These are phyloP conservation scores for Hypoxylon sp. DNA, from an alignment of 2,329 filamentous ascomycete genomes.

Conservation along the genomic window DNA sequence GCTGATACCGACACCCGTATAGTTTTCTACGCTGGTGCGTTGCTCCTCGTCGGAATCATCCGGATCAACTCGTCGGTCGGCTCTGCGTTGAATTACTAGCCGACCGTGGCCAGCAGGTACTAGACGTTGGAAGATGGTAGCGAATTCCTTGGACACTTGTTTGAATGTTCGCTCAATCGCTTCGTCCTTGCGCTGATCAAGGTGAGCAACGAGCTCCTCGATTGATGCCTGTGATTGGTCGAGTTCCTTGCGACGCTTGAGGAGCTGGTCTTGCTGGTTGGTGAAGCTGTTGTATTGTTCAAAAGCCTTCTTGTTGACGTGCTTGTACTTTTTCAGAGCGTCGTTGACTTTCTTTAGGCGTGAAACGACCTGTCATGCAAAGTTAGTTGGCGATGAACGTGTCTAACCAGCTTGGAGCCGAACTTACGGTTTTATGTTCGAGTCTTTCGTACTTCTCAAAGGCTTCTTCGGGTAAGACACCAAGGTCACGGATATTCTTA, in stretches of 20 bases:
- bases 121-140: conserved; percentile 92
- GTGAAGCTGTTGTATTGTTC: conserved; percentile 99
- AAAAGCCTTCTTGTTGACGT: conserved; percentile 99
- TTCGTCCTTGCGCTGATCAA: conserved; percentile 97
- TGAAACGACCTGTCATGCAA: conserved; percentile 65
- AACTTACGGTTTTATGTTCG: conserved; percentile 79
- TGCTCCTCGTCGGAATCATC: conserved; percentile 80
- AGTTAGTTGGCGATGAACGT: conserved; percentile 37
- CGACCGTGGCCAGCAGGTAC: conserved; percentile 94
- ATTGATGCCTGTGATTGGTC: conserved; percentile 90
- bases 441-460: conserved; percentile 92
- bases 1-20: conserved; percentile 94
- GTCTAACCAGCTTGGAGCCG: not conserved
- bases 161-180: conserved; percentile 99
- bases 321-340: conserved; percentile 93
- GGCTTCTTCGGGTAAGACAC: conserved; percentile 92
- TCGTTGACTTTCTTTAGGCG: conserved; percentile 93
- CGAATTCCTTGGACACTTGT: conserved; percentile 94
- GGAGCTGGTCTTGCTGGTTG: conserved; percentile 87
- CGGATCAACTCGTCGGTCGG: conserved; percentile 76
- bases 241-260: conserved; percentile 87
- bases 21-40: conserved; percentile 87
- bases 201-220: conserved; percentile 89
- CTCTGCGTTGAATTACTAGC: conserved; percentile 91
- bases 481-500: conserved; percentile 91